Base-by-base conservation (phyloP, 176 grass and related monocot species). In the Puya raimondii region DNA sequence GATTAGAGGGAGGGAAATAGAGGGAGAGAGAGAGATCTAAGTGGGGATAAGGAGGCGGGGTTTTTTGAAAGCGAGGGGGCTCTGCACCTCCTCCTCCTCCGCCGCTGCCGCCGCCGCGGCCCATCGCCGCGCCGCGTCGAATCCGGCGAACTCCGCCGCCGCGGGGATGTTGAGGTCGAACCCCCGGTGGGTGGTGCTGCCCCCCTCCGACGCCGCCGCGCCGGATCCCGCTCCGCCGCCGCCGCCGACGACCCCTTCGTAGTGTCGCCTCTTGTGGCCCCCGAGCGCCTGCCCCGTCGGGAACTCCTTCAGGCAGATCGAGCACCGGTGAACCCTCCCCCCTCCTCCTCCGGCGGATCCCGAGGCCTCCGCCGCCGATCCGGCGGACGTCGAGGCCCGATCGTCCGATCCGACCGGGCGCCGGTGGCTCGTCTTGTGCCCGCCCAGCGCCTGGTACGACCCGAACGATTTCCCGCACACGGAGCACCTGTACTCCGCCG, bases 141-240 rank as follows among this genome's bases (percentile, higher is more conserved):
- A 21, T 16, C 69, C 68, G 33, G 52, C 68, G n/a, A 70, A 56
- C 73, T 89, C 88, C 11, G 80, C 71, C 68, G 83, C 47, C 16
- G 84, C 86, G 1, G 93, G 93, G 10, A 90, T 52, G 71, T 96
- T 96, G 21, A 96, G 82, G 75, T 96, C 93, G 64, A 96, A 91
- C 3, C 49, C 72, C 13, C 9, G 16, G 16, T 61, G 56, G 56
- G 17, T 20, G 56, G 61, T 64, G 72, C 16, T 75, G 57, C 12
- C 63, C 54, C 29, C 23, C 58, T 48, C 61, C 15, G 53, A 64
- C 6, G 72, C 14, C 61, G 22, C 49, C 48, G 61, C 64, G 21
- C 56, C n/a, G 26, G 61, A 42, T 50, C 59, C 23, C n/a, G n/a
- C 54, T 0, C 6, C 2, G 54, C 54, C 56, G 2, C 56, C 56